Evolutionary conservation across 2,329 filamentous ascomycete genomes (phyloP).

Genomic region (Aschersonia sp.): DNA sequence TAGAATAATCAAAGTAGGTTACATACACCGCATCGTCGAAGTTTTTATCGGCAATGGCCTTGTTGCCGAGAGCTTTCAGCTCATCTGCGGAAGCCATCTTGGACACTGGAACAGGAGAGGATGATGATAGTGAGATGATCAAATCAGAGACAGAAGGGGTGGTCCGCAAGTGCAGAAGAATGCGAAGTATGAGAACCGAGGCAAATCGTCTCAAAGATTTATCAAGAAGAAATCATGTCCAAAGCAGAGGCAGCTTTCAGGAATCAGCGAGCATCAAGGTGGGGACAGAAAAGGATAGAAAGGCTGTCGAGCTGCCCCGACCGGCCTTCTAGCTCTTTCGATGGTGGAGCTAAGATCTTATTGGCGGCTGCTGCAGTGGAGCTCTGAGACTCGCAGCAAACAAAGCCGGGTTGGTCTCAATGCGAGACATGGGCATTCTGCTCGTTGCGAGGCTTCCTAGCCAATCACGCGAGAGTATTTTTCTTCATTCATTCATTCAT

Average conservation of each 20-base stretch:
- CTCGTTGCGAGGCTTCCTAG: no score
- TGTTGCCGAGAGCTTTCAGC: conserved; percentile 96
- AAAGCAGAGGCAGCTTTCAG: neutral
- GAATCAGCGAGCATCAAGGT: conserved; percentile 4
- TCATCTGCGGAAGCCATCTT: conserved; percentile 51
- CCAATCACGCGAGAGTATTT: no score
- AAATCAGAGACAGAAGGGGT: neutral
- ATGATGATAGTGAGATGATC: neutral
- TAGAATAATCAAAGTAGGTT: neutral
- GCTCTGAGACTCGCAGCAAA: neutral
- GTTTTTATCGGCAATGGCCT: conserved; percentile 95
- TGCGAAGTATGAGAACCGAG: neutral
- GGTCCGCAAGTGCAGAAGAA: neutral
- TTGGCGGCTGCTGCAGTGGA: conserved; percentile 7
- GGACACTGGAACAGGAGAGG: conserved; percentile 2
- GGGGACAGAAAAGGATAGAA: conserved; percentile 15
- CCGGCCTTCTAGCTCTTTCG: conserved; percentile 28
- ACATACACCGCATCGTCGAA: conserved; percentile 90
- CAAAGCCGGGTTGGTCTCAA: no score
- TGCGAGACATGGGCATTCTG: no score
- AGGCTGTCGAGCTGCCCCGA: conserved; percentile 5
- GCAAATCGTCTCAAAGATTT: neutral
- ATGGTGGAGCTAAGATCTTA: conserved; percentile 11
- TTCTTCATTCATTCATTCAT: no score
- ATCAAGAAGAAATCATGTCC: neutral